Base-by-base conservation (phyloP, 164 flowering plant genomes). In the Umbilicus rupestris region DNA sequence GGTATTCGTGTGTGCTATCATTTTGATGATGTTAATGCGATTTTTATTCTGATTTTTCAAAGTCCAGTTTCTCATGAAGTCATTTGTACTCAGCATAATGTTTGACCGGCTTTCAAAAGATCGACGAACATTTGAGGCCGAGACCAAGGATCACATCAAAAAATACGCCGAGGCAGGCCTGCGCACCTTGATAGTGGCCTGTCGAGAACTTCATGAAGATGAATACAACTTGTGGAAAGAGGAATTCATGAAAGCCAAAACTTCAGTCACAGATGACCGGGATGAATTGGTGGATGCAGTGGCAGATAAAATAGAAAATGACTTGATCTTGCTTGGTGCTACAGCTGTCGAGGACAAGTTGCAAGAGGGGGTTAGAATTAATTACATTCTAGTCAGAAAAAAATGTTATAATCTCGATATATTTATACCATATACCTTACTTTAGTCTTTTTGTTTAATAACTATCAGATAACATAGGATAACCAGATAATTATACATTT, bases 301-400 rank as follows among this genome's bases (percentile, higher is more conserved):
- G 63, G 89, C 91, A 41, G 87, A 86, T 50, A 83, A 80, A 73
- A 84, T 89, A 63, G 98, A 92, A 74, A 81, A 72, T 71, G 78
- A 84, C 71, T 71, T 92, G 42, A 73, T 83, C 71, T 96, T 92
- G 76, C 89, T 89, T 68, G 98, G 98, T 76, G 85, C 88, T 67
- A 89, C 97, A 66, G 94, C 94, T 63, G 92, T 92, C 66, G 97
- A 92, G 73, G 97, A 92, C 76, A 92, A 86, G 70, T 81, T 92
- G 31, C 97, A 92, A 71, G 80, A 86, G 55, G 96, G 94, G 85
- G 98, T 92, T 26, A 67, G 66, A 67, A 42, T 65, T 49, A 45
- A 57, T 67, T 39, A 69, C 26, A 62, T 62, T 8, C 33, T 17
- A 33, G 20, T 33, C 7, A 50, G 42, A 14, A 39, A 16, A 19